phyloP scores from a whole-genome alignment of 2,329 filamentous ascomycete species.

The Phialocephala sp. region DNA sequence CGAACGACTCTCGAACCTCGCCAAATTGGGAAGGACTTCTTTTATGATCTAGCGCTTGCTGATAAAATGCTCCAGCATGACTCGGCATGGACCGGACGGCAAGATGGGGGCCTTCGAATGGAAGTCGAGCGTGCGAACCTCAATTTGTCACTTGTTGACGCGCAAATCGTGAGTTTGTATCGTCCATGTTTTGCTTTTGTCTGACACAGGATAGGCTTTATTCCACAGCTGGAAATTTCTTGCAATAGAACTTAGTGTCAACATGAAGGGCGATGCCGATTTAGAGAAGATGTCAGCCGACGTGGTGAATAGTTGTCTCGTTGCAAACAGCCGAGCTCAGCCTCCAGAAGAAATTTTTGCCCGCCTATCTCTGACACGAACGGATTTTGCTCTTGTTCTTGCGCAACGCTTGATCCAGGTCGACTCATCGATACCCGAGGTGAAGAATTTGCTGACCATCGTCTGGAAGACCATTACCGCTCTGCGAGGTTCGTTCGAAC shows the following conservation, averaged over 20 bases:
- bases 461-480: slow-evolving; percentile 66
- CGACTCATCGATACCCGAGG: slow-evolving; percentile 54
- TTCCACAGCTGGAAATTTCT: slow-evolving; percentile 91
- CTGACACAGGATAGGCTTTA: slow-evolving; percentile 62
- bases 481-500: slow-evolving; percentile 62
- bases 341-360: slow-evolving; percentile 83
- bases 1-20: slow-evolving; percentile 70
- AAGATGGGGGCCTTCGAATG: slow-evolving; percentile 74
- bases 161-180: slow-evolving; percentile 73
- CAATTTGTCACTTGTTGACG: slow-evolving; percentile 90
- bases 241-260: slow-evolving; percentile 78
- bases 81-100: slow-evolving; percentile 74
- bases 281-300: slow-evolving; percentile 52
- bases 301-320: slow-evolving; percentile 78
- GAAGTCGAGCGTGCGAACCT: slow-evolving; percentile 89
- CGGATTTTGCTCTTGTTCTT: slow-evolving; percentile 81
- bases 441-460: slow-evolving; percentile 58
- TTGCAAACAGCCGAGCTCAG: slow-evolving; percentile 74
- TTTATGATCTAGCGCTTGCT: slow-evolving; percentile 81
- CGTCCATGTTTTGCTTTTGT: neutral
- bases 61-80: slow-evolving; percentile 79
- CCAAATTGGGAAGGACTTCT: slow-evolving; percentile 77
- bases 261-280: slow-evolving; percentile 41
- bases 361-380: slow-evolving; percentile 75
- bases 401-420: slow-evolving; percentile 76